Conservation (phyloP, 1,284 basidiomycete genomes). For the Vanrija pseudolonga region DNA sequence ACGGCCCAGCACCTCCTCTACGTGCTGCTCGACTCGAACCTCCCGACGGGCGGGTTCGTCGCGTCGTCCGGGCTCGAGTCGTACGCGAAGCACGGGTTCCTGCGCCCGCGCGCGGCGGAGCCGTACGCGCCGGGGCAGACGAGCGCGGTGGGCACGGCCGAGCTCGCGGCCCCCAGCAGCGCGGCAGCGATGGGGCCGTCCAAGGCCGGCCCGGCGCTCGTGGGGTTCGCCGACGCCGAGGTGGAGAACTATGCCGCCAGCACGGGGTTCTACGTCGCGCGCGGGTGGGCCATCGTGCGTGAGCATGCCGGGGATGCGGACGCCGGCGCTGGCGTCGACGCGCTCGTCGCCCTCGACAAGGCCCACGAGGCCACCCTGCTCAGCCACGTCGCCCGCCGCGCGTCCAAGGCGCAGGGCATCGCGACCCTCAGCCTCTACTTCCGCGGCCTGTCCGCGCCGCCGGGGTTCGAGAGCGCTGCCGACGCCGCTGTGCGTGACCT, state of each 20-base stretch:
- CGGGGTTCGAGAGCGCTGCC: slow-evolving; percentile 26
- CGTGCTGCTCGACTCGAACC: slow-evolving; percentile 82
- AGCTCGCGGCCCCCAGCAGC: background rate
- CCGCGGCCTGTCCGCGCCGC: slow-evolving; percentile 67
- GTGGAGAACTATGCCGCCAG: slow-evolving; percentile 63
- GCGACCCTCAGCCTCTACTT: slow-evolving; percentile 86
- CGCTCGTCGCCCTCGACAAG: slow-evolving; percentile 62
- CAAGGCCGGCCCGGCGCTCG: slow-evolving; percentile 8
- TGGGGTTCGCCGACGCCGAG: slow-evolving; percentile 44
- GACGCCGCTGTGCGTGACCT: slow-evolving; percentile 42
- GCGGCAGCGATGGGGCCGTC: slow-evolving; percentile 9
- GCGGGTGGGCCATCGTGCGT: slow-evolving; percentile 55
- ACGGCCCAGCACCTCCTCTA: slow-evolving; percentile 37
- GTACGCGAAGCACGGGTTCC: slow-evolving; percentile 79
- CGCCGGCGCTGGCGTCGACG: slow-evolving; percentile 35
- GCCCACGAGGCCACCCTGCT: slow-evolving; percentile 81
- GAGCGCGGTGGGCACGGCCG: too few relatives aligned
- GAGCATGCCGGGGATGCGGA: background rate
- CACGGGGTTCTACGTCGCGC: slow-evolving; percentile 71
- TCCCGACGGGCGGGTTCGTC: slow-evolving; percentile 98
- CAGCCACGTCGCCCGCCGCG: slow-evolving; percentile 81
- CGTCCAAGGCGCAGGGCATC: slow-evolving; percentile 86
- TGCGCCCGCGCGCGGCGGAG: slow-evolving; percentile 27
- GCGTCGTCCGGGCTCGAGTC: slow-evolving; percentile 91
- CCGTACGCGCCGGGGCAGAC: background rate